Evolutionary conservation across 192 early-diverging fungal genomes (phyloP).

Genomic region (Phlyctochytrium arcticum): DNA sequence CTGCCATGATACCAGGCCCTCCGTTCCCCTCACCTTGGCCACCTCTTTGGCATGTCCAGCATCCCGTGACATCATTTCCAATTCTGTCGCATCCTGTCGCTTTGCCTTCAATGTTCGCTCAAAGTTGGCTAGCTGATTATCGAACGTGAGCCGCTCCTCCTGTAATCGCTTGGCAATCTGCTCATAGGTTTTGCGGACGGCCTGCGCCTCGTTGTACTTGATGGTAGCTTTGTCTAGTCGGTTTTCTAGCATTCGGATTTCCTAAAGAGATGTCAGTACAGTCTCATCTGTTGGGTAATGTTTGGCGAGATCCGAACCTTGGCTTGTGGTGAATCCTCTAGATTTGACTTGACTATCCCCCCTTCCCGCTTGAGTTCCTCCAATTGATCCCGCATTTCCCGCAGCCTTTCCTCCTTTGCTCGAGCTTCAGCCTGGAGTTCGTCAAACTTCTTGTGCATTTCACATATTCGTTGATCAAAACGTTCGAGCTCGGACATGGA

Average conservation of each 20-base stretch:
- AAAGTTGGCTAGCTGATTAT: slow-evolving; percentile 57
- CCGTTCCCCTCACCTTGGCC: slow-evolving; percentile 33
- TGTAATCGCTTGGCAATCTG: slow-evolving; percentile 55
- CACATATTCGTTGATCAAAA: slow-evolving; percentile 55
- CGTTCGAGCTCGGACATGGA: slow-evolving; percentile 55
- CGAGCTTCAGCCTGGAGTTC: slow-evolving; percentile 52
- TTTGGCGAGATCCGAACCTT: slow-evolving; percentile 28
- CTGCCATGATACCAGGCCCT: slow-evolving; percentile 18
- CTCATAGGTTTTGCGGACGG: slow-evolving; percentile 59
- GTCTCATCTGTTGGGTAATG: background rate
- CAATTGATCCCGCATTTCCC: slow-evolving; percentile 43
- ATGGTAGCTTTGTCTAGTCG: slow-evolving; percentile 59
- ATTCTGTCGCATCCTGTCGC: slow-evolving; percentile 51
- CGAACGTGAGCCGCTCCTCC: slow-evolving; percentile 58
- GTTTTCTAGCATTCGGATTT: slow-evolving; percentile 58
- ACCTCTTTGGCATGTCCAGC: slow-evolving; percentile 63
- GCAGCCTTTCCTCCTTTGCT: slow-evolving; percentile 40
- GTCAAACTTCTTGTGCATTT: slow-evolving; percentile 59
- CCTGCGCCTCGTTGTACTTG: slow-evolving; percentile 64
- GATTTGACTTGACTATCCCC: slow-evolving; percentile 40
- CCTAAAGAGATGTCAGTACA: slow-evolving; percentile 25
- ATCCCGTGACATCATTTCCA: slow-evolving; percentile 59
- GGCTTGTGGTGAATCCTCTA: slow-evolving; percentile 48
- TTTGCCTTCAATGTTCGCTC: slow-evolving; percentile 55
- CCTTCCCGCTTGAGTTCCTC: slow-evolving; percentile 45